Evolutionary conservation across 176 grass and related monocot genomes (phyloP).

Genomic region (Neostapfia colusana): DNA sequence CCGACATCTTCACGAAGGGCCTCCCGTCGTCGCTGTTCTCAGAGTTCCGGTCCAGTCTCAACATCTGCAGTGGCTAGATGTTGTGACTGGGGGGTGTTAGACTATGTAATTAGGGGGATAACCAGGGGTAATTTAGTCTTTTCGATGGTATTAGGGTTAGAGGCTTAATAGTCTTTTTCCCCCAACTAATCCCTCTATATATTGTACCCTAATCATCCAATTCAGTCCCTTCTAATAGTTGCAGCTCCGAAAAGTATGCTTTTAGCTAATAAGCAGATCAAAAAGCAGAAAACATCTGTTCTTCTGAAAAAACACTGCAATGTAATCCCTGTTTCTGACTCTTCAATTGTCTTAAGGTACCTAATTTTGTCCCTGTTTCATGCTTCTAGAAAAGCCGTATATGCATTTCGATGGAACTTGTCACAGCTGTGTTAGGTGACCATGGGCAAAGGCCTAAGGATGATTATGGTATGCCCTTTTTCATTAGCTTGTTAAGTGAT

Average conservation of each 20-base stretch:
- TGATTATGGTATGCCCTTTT: slow-evolving; percentile 80
- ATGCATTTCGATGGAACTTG: slow-evolving; percentile 97
- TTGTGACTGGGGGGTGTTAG: too few species aligned
- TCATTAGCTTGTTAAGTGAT: not conserved
- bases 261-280: not conserved
- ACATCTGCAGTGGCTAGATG: too few species aligned
- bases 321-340: not conserved
- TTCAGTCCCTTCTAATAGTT: too few species aligned
- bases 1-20: too few species aligned
- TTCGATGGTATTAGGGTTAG: too few species aligned
- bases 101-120: too few species aligned
- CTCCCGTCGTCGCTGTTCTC: too few species aligned
- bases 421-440: slow-evolving; percentile 94
- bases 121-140: too few species aligned
- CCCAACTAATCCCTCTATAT: too few species aligned
- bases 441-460: slow-evolving; percentile 96
- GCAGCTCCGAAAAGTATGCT: not conserved
- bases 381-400: slow-evolving; percentile 69
- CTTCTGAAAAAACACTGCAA: not conserved
- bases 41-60: too few species aligned
- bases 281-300: not conserved
- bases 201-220: too few species aligned
- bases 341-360: slow-evolving; percentile 6
- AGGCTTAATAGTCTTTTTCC: too few species aligned
- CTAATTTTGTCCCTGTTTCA: slow-evolving; percentile 24